Evolutionary conservation across 2,329 filamentous ascomycete genomes (phyloP), one percentile per base, ranked within the genome.

Genomic region (Cryphonectria radicalis): DNA sequence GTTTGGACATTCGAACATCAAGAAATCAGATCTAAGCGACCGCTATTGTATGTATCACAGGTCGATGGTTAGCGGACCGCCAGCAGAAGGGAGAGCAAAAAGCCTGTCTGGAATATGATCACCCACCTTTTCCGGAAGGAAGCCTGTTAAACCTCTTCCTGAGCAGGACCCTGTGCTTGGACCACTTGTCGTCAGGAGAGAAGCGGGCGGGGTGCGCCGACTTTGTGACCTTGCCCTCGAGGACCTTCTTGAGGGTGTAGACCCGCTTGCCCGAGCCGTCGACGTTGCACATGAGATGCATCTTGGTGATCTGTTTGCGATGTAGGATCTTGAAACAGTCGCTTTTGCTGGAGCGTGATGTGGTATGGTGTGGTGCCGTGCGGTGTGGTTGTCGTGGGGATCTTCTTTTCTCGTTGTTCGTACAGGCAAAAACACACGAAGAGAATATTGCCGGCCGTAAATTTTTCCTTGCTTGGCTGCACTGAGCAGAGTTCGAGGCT

Each of bases 141-240:
- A 98, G 89, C 74, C 98, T 87, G 65, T 92, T 92, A 80, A 97
- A 98, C 79, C 96, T 89, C 86, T 93, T 94, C 91, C 98, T 97
- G 78, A 98, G 88, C 28, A 94, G 97, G 66, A 98, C 94, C 77
- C 96, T 91, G 85, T 98, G 95, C 80, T 94, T 93, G 79, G 94
- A 97, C 89, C 97, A 98, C 88, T 98, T 97, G 88, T 99, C 96
- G 84, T 99, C 96, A 74, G 96, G 96, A 63, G 94, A 97, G 87
- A 98, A 99, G 77, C 96, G 89, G 60, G 96, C 96, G 63, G 96
- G 95, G 85, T 98, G 95, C 70, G 96, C 96, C 68, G 93, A 96
- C 88, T 97, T 97, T 82, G 95, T 97, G 79, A 98, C 93, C 80
- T 94, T 90, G 79, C 92, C 92, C 77, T 90, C 87, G 77, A 88